Evolutionary conservation across 1,139 yeast species (phyloP).

Genomic region (Barnettozyma hawaiiensis): DNA sequence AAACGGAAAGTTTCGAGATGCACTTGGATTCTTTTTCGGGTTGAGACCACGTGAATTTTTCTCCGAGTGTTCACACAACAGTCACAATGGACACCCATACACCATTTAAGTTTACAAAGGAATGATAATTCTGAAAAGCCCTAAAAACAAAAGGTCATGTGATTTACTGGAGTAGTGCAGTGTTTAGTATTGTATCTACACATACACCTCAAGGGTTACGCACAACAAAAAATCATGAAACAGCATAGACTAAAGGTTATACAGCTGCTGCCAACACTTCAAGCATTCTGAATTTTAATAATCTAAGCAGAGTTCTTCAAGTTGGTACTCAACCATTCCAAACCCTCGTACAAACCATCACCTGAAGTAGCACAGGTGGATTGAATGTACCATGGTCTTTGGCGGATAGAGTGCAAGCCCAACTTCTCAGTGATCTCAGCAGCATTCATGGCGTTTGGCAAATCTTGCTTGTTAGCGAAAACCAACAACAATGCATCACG

Average conservation of each 20-base stretch:
- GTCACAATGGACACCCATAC: neutral
- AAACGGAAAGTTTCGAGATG: conserved; percentile 2
- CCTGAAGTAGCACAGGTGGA: conserved; percentile 89
- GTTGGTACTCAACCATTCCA: conserved; percentile 85
- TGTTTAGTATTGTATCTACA: no score
- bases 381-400: conserved; percentile 87
- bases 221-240: conserved; percentile 1
- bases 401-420: conserved; percentile 78
- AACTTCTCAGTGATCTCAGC: conserved; percentile 83
- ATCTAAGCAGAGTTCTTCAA: conserved; percentile 56
- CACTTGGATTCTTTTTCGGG: neutral
- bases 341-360: conserved; percentile 86
- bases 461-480: conserved; percentile 90
- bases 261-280: conserved; percentile 2
- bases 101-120: neutral
- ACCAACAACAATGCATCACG: conserved; percentile 86
- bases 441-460: conserved; percentile 89
- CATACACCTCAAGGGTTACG: no score
- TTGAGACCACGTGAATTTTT: neutral
- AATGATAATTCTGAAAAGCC: neutral
- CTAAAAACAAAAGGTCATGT: neutral
- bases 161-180: no score
- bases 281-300: conserved; percentile 13
- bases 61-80: neutral
- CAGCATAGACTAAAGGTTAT: neutral